Percentiles rank a stretch among this genome's conserved stretches.
Conservation (phyloP, 2,329 filamentous ascomycete species). For the Diaporthe batatas region DNA sequence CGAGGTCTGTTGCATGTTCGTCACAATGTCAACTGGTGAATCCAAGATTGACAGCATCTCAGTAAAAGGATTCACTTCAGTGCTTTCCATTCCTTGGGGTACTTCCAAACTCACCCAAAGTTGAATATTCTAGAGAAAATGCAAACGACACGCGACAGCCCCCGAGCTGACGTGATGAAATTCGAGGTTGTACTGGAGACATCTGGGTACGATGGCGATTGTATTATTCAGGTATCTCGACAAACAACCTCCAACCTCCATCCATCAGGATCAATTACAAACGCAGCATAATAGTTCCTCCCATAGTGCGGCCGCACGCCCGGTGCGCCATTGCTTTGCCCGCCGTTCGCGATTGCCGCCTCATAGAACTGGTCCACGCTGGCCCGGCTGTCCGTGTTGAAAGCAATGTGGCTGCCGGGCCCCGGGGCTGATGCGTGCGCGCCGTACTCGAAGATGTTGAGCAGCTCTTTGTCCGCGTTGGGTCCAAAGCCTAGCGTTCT, state of each 20-base stretch:
- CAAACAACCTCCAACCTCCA: conserved; percentile 45
- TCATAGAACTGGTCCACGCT: conserved; percentile 50
- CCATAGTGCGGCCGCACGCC: conserved; percentile 51
- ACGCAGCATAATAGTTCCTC: conserved; percentile 52
- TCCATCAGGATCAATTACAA: conserved; percentile 52
- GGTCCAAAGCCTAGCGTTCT: conserved; percentile 50
- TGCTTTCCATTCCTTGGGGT: not conserved
- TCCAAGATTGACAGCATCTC: not conserved
- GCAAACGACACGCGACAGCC: not conserved
- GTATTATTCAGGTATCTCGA: conserved; percentile 33
- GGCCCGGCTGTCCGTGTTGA: conserved; percentile 49
- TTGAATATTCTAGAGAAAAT: not conserved
- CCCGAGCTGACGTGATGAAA: not conserved
- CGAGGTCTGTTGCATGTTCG: not conserved
- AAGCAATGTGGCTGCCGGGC: conserved; percentile 51
- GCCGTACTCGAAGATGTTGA: conserved; percentile 50
- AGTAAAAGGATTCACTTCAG: not conserved
- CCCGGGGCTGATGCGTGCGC: conserved; percentile 46
- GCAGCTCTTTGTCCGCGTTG: conserved; percentile 46
- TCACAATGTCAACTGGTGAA: not conserved
- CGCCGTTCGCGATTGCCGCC: conserved; percentile 48
- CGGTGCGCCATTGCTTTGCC: conserved; percentile 48
- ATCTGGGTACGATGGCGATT: not conserved
- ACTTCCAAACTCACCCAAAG: not conserved
- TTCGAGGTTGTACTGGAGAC: not conserved